Evolutionary conservation across 192 early-diverging fungal species (phyloP), one percentile per base, ranked within the genome.

Genomic region (Gonapodya sp.): DNA sequence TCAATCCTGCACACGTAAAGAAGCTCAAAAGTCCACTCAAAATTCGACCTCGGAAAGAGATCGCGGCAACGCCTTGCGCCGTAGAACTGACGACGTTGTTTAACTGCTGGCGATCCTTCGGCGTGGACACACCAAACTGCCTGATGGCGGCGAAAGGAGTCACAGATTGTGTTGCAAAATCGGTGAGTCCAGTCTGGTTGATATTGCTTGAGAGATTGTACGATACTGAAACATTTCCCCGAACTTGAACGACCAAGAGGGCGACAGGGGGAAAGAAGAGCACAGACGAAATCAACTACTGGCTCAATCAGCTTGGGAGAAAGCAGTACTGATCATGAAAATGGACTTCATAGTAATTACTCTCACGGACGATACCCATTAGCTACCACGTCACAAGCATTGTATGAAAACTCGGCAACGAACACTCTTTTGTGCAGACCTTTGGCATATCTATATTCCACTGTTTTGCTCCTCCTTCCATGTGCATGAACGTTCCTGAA

Each of bases 91-190:
- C 75, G 18, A 34, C 75, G 8, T 34, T 77, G 75, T 34, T 77
- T 33, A 77, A 77, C 75, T 77, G 75, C 31, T 77, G 75, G 75
- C 75, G 75, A 18, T 32, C 18, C 34, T 77, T 77, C 31, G 75
- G 75, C 31, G 75, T 77, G 30, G 75, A 77, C 34, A 77, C 30
- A 18, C 30, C 18, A 8, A 32, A 8, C 75, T 77, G 75, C 75
- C 34, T 18, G 8, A 34, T 14, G 8, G 34, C 18, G 2, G 75
- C 75, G 8, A 2, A 33, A 34, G 30, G 18, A 34, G 34, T 77
- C 18, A 77, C 75, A 33, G 75, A 77, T 32, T 77, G 75, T 34
- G 75, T 34, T 34, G 75, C 18, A 31, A 77, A 32, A 33, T 14
- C 75, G 18, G 75, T 77, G 75, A 34, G 75, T 72, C 30, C 64